Evolutionary conservation across 495 filamentous ascomycete species (phyloP), one percentile per base, ranked within the genome.

Genomic region (Bathelium albidoporum): DNA sequence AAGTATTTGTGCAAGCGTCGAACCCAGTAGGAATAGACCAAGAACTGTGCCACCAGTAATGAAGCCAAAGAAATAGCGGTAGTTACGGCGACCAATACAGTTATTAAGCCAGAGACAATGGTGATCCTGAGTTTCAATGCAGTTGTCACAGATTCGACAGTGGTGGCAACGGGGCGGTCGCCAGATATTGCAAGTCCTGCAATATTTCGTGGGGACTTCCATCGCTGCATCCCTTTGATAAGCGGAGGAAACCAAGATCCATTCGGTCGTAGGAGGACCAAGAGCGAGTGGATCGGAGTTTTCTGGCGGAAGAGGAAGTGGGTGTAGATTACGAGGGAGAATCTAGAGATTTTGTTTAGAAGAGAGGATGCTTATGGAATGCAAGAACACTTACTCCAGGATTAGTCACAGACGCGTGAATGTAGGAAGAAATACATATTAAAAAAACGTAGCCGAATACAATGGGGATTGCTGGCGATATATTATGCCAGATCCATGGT

Each of bases 81-180:
- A 98, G 74, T 98, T 98, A 61, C 94, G 89, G 36, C 95, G 89
- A 5, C 94, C 94, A 52, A 98, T 88, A 74, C 94, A 98, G 73
- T 97, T 98, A 76, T 98, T 98, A 59, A 98, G 84, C 95, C 95
- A 98, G 24, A 97, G 91, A 69, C 94, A 98, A 77, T 98, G 94
- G 70, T 98, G 94, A 71, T 98, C 94, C 67, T 97, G 91, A 0
- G 93, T 97, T 73, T 98, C 94, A 53, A 98, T 83, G 72, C 94
- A 98, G 71, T 93, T 95, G 75, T 98, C 92, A 72, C 94, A 98
- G 32, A 96, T 79, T 61, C 95, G 90, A 75, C 94, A 98, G 73
- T 98, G 94, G 71, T 97, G 95, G 67, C 89, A 91, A 31, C 94
- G 87, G 45, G 92, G 91, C 41, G 94, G 94, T 1, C 94, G 89